A percentile compares a stretch with the other conserved stretches of the same genome.
These are phyloP conservation scores for Picea abies DNA, from an alignment of 83 land plant genomes.

Conservation along the genomic window DNA sequence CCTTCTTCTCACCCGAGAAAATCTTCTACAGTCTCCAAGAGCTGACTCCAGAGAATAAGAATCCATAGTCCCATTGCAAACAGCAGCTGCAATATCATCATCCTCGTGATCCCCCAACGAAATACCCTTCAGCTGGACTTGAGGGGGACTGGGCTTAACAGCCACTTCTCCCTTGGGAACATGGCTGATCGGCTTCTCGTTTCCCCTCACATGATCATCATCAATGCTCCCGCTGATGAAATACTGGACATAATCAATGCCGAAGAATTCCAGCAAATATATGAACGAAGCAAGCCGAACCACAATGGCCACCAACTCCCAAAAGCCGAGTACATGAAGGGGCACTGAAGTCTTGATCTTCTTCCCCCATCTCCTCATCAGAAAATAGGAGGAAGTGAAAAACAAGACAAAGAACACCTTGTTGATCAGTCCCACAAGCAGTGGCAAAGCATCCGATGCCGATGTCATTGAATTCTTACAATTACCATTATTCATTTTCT, in stretches of 20 bases:
- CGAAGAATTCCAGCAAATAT: constrained; percentile 77
- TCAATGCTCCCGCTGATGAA: too few species aligned
- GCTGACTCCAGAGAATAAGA: constrained; percentile 72
- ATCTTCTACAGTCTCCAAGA: constrained; percentile 70
- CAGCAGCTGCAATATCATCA: constrained; percentile 64
- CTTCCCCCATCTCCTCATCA: constrained; percentile 80
- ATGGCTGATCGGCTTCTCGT: neutral
- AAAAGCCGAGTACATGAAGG: constrained; percentile 55
- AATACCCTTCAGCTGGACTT: neutral
- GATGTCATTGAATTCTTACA: too few species aligned
- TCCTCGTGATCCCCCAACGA: constrained; percentile 27
- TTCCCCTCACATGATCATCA: too few species aligned
- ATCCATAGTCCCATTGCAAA: constrained; percentile 50
- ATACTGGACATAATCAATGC: constrained; percentile 70
- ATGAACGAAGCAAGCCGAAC: constrained; percentile 66
- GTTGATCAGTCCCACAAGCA: constrained; percentile 70
- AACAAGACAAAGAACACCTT: constrained; percentile 62
- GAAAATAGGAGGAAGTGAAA: constrained; percentile 54
- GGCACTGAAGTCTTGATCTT: constrained; percentile 70
- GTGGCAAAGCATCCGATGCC: constrained; percentile 70
- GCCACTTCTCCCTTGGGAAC: neutral
- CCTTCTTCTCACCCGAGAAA: constrained; percentile 58
- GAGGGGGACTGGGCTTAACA: neutral
- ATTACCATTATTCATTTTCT: neutral
- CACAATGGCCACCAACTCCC: constrained; percentile 61